Base-by-base conservation (phyloP, 1,139 yeast species). In the Tardiomyces depauwii region DNA sequence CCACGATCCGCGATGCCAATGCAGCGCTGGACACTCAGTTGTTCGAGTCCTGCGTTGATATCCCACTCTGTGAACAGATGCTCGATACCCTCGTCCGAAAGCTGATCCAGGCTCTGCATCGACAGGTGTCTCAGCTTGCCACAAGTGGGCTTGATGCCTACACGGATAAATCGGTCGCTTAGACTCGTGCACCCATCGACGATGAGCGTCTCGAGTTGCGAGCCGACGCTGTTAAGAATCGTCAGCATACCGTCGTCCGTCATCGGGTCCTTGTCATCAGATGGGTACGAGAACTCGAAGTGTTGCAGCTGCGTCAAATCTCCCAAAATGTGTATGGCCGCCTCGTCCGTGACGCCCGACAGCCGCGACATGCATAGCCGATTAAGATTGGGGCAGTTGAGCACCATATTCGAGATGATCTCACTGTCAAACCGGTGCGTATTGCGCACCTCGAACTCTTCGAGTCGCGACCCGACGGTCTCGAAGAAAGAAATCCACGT, bases 371-470 rank as follows among this genome's bases (percentile, higher is more conserved):
- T 63, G 2, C 77, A 70, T 36, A 82, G 60, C 1, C 67, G 62
- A 39, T 64, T 67, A 42, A 91, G 62, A 27, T 70, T 67, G 0
- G 68, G 57, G 57, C 88, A 77, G 49, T 74, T 73, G 47, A 77
- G 83, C 19, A 86, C 69, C 45, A 91, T 59, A 18, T 80, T 64
- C 3, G 78, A 72, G 32, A 88, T 62, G 0, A 89, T 78, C 45
- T 77, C 82, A 51, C 81, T 77, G 14, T 79, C 74, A 53, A 91
- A 81, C 49, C 97, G 70, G 60, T 91, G 96, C 1, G 96, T 89
- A 57, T 87, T 86, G 41, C 80, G 71, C 14, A 91, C 62, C 54
- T 81, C 82, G 53, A 91, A 77, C 18, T 72, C 66, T 42, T 62
- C 66, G 39, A 82, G 62, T 18, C 73, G 63, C 1, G 64, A 59